Evolutionary conservation across 2,329 filamentous ascomycete species (phyloP).

Genomic region (Cercospora berteroae): DNA sequence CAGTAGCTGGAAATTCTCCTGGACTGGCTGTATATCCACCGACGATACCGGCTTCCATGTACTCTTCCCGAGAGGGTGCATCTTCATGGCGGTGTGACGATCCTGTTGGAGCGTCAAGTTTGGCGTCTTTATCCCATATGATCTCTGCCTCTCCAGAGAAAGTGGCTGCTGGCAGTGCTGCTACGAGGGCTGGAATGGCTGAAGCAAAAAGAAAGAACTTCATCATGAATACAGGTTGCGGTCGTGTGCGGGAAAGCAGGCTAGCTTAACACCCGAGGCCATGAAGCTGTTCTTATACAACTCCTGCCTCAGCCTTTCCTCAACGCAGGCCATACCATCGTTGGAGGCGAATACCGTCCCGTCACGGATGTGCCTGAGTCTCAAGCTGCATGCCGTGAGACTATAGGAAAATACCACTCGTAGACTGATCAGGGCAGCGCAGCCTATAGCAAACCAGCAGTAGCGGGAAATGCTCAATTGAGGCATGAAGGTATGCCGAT

Average conservation of each 20-base stretch:
- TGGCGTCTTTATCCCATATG: neutral
- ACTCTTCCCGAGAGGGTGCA: neutral
- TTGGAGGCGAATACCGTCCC: neutral
- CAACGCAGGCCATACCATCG: neutral
- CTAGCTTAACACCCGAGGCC: neutral
- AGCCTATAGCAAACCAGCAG: neutral
- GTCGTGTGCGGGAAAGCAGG: neutral
- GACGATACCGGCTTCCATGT: neutral
- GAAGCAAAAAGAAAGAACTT: neutral
- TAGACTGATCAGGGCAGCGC: neutral
- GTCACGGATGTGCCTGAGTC: neutral
- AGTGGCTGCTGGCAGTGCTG: neutral
- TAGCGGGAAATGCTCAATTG: neutral
- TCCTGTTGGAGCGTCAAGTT: neutral
- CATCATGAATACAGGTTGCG: neutral
- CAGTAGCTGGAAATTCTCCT: neutral
- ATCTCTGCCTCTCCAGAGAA: neutral
- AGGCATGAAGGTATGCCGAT: neutral
- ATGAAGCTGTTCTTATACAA: neutral
- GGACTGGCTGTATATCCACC: neutral
- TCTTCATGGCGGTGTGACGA: neutral
- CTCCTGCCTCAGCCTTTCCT: neutral
- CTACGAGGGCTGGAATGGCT: neutral
- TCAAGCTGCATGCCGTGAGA: neutral
- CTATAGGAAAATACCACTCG: neutral